Conservation (phyloP, 805 yeast genomes). For the Schwanniomyces sp. region DNA sequence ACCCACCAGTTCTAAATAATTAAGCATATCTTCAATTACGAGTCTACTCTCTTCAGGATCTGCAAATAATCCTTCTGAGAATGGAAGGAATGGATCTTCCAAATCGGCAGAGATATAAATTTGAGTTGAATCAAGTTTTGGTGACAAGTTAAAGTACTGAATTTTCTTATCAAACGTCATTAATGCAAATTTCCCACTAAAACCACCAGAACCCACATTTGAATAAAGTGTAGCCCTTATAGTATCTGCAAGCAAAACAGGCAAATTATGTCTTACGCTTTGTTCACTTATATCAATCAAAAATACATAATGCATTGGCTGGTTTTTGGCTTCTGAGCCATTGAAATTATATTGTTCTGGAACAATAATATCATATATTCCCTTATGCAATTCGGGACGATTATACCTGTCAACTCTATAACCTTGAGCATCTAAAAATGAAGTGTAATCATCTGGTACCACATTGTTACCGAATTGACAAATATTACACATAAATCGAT, state of each 20-base stretch:
- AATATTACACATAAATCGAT: slow-evolving; percentile 76
- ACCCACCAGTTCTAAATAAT: slow-evolving; percentile 50
- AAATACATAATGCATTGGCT: slow-evolving; percentile 67
- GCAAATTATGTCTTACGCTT: slow-evolving; percentile 58
- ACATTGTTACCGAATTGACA: slow-evolving; percentile 72
- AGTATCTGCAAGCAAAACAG: slow-evolving; percentile 66
- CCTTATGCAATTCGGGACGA: slow-evolving; percentile 76
- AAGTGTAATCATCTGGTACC: slow-evolving; percentile 64
- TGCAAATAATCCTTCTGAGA: slow-evolving; percentile 73
- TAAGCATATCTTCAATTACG: slow-evolving; percentile 67
- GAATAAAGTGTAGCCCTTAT: slow-evolving; percentile 51
- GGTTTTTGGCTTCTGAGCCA: slow-evolving; percentile 29
- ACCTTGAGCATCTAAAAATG: slow-evolving; percentile 60
- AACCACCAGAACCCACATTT: slow-evolving; percentile 14
- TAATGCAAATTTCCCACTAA: slow-evolving; percentile 56
- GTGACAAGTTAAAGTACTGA: slow-evolving; percentile 69
- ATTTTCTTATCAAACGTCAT: slow-evolving; percentile 72
- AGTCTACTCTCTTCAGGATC: slow-evolving; percentile 67
- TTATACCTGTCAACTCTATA: slow-evolving; percentile 60
- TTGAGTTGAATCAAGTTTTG: slow-evolving; percentile 54
- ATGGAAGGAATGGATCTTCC: slow-evolving; percentile 80
- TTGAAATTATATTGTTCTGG: slow-evolving; percentile 67
- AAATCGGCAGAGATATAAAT: slow-evolving; percentile 67
- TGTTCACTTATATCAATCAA: slow-evolving; percentile 67
- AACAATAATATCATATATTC: slow-evolving; percentile 83